A percentile compares a stretch with the other conserved stretches of the same genome.
Evolutionary conservation across 176 grass and related monocot species (phyloP).

Genomic region (Thinopyrum elongatum): DNA sequence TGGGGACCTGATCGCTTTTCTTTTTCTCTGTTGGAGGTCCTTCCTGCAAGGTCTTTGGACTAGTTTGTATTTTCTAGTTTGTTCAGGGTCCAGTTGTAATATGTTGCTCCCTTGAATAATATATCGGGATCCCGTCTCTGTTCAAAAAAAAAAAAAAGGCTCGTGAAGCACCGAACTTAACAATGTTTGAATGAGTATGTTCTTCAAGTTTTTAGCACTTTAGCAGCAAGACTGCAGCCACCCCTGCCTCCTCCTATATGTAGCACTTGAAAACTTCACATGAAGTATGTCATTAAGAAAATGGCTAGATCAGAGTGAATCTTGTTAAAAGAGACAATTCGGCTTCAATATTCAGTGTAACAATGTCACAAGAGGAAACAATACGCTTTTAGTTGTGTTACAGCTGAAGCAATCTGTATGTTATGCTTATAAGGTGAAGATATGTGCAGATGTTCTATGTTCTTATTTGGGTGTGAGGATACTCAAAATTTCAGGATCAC

Average conservation of each 20-base stretch:
- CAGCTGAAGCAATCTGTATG: background rate
- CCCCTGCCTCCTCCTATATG: background rate
- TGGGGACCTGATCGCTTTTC: too few species aligned
- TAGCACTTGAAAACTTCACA: background rate
- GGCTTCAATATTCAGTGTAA: background rate
- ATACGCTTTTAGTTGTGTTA: slow-evolving; percentile 5
- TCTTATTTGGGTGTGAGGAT: background rate
- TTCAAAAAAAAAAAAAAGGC: too few species aligned
- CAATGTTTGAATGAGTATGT: background rate
- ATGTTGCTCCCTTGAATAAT: too few species aligned
- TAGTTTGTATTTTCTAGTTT: too few species aligned
- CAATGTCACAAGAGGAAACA: background rate
- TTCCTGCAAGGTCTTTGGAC: too few species aligned
- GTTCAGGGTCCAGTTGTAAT: too few species aligned
- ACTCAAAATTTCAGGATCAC: background rate
- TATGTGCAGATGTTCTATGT: background rate
- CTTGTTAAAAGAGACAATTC: background rate
- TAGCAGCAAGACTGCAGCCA: background rate
- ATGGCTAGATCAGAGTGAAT: background rate
- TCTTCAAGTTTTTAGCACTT: background rate
- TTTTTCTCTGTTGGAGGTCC: too few species aligned
- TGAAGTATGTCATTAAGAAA: background rate
- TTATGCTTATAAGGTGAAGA: slow-evolving; percentile 2
- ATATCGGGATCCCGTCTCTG: too few species aligned
- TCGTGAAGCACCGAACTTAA: background rate